phyloP scores from a whole-genome alignment of 805 yeast genomes.

The Saturnispora galanensis region DNA sequence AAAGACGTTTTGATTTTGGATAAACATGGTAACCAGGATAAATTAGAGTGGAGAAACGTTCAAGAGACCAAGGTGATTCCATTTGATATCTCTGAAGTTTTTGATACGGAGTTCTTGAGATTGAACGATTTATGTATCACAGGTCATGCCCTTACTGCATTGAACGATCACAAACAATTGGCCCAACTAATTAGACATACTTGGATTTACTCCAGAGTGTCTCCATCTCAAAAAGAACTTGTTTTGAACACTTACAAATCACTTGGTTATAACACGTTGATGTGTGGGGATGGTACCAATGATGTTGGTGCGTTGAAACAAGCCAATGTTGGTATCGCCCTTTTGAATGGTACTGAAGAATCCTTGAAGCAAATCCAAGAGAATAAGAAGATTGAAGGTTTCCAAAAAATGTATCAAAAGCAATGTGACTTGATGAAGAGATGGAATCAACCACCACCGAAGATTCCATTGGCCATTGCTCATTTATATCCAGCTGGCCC shows the following conservation, averaged over 20 bases:
- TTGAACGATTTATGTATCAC: constrained; percentile 83
- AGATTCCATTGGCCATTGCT: constrained; percentile 80
- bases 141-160: constrained; percentile 73
- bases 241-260: constrained; percentile 74
- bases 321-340: constrained; percentile 97
- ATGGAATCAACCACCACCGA: constrained; percentile 81
- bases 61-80: constrained; percentile 66
- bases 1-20: constrained; percentile 81
- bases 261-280: constrained; percentile 84
- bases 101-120: constrained; percentile 48
- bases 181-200: constrained; percentile 71
- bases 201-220: constrained; percentile 97
- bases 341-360: constrained; percentile 92
- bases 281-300: constrained; percentile 99
- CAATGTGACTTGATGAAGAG: constrained; percentile 68
- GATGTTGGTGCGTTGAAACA: constrained; percentile 99
- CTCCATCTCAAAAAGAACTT: constrained; percentile 92
- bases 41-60: constrained; percentile 77
- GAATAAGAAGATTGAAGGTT: constrained; percentile 55
- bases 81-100: constrained; percentile 46
- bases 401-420: constrained; percentile 65
- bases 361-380: constrained; percentile 85
- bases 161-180: constrained; percentile 61
- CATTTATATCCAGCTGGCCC: constrained; percentile 97
- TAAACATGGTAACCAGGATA: constrained; percentile 42